Base-by-base conservation (phyloP, 805 yeast species). In the Priceomyces carsonii region DNA sequence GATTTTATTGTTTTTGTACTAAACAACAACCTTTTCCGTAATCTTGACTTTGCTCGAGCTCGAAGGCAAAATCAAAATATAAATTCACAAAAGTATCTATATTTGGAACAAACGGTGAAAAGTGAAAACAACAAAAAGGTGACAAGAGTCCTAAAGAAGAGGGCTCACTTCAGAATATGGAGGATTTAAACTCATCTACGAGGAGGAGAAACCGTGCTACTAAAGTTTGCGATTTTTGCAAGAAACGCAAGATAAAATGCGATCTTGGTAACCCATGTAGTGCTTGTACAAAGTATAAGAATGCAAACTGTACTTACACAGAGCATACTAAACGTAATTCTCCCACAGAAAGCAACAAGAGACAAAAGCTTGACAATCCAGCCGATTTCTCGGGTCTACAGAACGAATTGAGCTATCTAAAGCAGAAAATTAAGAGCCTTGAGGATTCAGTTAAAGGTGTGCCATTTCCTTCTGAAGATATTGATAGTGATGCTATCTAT, bases 211-310 rank as follows among this genome's bases (percentile, higher is more conserved):
- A 49, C 32, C 51, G 69, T 38, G 36, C 50, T n/a, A 50, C 66
- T 17, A 53, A 59, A 17, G 65, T 59, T 30, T 66, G 72, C 43
- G 50, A 48, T 27, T 61, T 57, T 34, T 66, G 72, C 45, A 57
- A 58, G 39, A 46, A 46, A 29, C 43, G 71, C 22, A 66, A 66
- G 39, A 65, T 63, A 29, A 61, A 55, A 31, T 66, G 72, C 48
- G 68, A 66, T 42, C 47, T 59, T 20, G 58, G 55, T 7, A 44
- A 50, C 29, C 71, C 71, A 2, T 66, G 72, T 34, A 49, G 59
- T 15, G 44, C 65, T 8, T 66, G 72, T 43, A 38, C 54, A 12
- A 59, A 52, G 32, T 58, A 59, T 33, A 43, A 47, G 4, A 53
- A 53, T 17, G 40, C 50, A 2, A 39, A 39, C 6, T 73, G 79